A percentile compares a stretch with the other conserved stretches of the same genome.
Evolutionary conservation across 116 monocot genomes (phyloP).

Genomic region (Trichopus zeylanicus): DNA sequence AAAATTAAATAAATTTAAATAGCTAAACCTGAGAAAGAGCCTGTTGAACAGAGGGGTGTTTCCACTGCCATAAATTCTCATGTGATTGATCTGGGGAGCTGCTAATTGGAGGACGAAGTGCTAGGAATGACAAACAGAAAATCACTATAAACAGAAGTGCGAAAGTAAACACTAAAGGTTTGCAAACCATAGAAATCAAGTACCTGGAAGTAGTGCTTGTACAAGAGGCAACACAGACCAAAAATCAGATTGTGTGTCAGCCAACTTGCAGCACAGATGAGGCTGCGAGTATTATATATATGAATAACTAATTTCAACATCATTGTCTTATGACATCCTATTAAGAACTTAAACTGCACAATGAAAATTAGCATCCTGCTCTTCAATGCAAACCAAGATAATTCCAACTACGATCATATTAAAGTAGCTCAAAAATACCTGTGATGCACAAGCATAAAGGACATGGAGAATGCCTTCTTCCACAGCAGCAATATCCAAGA

Average conservation of each 20-base stretch:
- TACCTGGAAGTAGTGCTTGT: conserved; percentile 95
- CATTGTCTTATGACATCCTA: not conserved
- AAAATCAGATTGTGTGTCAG: conserved; percentile 55
- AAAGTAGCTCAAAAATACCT: conserved; percentile 34
- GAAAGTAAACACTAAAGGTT: not conserved
- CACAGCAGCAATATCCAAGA: conserved; percentile 67
- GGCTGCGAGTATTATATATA: conserved; percentile 40
- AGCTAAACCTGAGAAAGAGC: conserved; percentile 71
- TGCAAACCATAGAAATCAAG: not conserved
- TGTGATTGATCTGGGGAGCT: conserved; percentile 53
- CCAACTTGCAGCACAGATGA: conserved; percentile 55
- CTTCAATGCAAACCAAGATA: no score
- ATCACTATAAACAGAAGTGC: conserved; percentile 2
- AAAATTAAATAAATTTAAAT: conserved; percentile 2
- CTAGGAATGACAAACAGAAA: conserved; percentile 19
- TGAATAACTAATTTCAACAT: not conserved
- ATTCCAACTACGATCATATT: not conserved
- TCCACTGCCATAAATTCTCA: conserved; percentile 78
- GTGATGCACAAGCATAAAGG: conserved; percentile 81
- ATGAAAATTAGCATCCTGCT: not conserved
- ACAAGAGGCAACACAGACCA: conserved; percentile 77
- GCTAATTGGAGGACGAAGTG: conserved; percentile 65
- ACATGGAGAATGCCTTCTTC: conserved; percentile 97
- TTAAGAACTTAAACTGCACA: not conserved
- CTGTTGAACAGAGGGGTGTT: conserved; percentile 46